Base-by-base conservation (phyloP, 2,329 filamentous ascomycete genomes). In the Pseudonectria foliicola region DNA sequence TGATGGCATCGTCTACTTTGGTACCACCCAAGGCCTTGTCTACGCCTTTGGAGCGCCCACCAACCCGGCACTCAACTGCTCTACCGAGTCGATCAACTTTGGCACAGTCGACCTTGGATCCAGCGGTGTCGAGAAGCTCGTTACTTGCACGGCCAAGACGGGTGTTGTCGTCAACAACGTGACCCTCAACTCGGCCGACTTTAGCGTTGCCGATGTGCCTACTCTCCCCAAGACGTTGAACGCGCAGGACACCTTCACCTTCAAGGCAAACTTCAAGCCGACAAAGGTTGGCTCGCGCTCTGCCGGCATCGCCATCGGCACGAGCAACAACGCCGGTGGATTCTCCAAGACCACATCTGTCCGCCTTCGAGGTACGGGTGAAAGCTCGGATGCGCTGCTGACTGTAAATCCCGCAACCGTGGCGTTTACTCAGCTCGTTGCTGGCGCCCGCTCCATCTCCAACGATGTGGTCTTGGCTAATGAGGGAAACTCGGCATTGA, bases 21-120 rank as follows among this genome's bases (percentile, higher is more conserved):
- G 69, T 8, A 71, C 67, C 1, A 68, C 57, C 3, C 54, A 59
- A 15, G 75, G 74, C 4, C 67, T 57, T 35, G 49, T 78, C 13
- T 75, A 76, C 21, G 73, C 63, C 2, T 76, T 74, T 35, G 74
- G 74, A 2, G 70, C 71, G 0, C 71, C 73, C 0, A 69, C 72
- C 18, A 75, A 70, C 26, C 47, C 63, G 4, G 67, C 73, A 0
- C 55, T 78, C 3, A 72, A 75, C 48, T 78, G 73, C 47, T 21
- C 18, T 21, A 69, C 70, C 0, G 58, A 66, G 1, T 63, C 66
- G 0, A 50, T 65, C 16, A 59, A 65, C 14, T 75, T 77, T 43
- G 68, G 69, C 3, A 61, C 51, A 2, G 56, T 62, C 1, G 59
- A 68, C 24, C 54, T 74, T 25, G 60, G 61, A 11, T 56, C 52